These are phyloP conservation scores for Bothriochloa decipiens DNA, from an alignment of 176 grass and related monocot genomes.

Conservation along the genomic window DNA sequence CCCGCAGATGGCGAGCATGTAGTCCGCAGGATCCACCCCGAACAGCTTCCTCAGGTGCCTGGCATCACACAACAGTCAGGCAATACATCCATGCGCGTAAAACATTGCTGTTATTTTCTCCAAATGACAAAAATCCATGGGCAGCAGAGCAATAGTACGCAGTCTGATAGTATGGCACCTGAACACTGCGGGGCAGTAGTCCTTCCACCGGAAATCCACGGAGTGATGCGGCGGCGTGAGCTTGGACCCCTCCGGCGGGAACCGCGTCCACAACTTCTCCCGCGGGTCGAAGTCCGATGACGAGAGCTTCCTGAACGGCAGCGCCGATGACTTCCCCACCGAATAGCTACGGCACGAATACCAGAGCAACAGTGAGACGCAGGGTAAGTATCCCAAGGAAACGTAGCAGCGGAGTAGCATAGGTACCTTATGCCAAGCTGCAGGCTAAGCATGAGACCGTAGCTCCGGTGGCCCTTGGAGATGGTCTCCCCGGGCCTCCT, in stretches of 20 bases:
- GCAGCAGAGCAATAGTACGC: background rate
- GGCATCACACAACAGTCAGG: conserved; percentile 34
- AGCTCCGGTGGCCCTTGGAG: conserved; percentile 73
- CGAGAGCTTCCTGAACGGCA: conserved; percentile 62
- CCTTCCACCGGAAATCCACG: conserved; percentile 81
- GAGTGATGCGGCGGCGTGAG: conserved; percentile 79
- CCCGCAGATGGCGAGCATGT: conserved; percentile 91
- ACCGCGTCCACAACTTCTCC: conserved; percentile 85
- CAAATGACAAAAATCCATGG: background rate
- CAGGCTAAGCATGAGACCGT: conserved; percentile 75
- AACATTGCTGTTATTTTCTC: background rate
- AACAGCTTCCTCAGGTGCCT: conserved; percentile 82
- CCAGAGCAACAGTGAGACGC: conserved; percentile 14
- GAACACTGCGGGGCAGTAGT: conserved; percentile 84
- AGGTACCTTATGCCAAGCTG: conserved; percentile 79
- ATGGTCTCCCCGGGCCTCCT: conserved; percentile 63
- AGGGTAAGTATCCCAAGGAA: background rate
- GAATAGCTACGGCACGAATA: conserved; percentile 54
- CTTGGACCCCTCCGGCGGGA: conserved; percentile 87
- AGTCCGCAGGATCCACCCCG: conserved; percentile 79
- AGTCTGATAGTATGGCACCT: conserved; percentile 37
- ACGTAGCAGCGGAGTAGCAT: background rate
- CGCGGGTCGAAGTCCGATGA: conserved; percentile 66
- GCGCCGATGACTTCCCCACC: conserved; percentile 73
- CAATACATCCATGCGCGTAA: background rate